These are phyloP conservation scores for Diplocarpon mali DNA, from an alignment of 2,329 filamentous ascomycete genomes.

Conservation along the genomic window DNA sequence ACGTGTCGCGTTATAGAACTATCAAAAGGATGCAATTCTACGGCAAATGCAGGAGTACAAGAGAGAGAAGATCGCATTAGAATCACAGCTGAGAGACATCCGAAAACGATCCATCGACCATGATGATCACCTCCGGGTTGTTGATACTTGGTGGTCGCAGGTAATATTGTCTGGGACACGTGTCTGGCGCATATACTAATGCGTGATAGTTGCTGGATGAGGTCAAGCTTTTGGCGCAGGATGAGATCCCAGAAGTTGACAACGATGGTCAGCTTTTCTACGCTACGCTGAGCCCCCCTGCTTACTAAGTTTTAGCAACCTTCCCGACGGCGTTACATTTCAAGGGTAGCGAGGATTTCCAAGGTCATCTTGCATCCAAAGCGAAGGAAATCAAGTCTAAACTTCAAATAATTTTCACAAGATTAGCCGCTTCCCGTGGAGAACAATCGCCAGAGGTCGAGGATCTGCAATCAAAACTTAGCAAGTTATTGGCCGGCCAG, in stretches of 20 bases:
- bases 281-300: background rate
- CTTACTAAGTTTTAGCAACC: conserved; percentile 33
- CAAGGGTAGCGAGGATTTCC: conserved; percentile 59
- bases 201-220: conserved; percentile 47
- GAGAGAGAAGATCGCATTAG: conserved; percentile 72
- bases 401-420: conserved; percentile 56
- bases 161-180: conserved; percentile 37
- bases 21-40: conserved; percentile 91
- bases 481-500: conserved; percentile 64
- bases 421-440: conserved; percentile 40
- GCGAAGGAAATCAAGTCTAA: conserved; percentile 66
- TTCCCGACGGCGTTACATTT: conserved; percentile 50
- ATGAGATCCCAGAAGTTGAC: conserved; percentile 34
- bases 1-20: conserved; percentile 46
- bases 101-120: conserved; percentile 70
- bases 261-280: conserved; percentile 27
- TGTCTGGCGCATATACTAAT: conserved; percentile 4
- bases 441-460: conserved; percentile 55
- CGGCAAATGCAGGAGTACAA: conserved; percentile 98
- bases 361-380: conserved; percentile 67
- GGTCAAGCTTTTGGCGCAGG: conserved; percentile 46
- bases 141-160: conserved; percentile 93
- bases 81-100: conserved; percentile 70
- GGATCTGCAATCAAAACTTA: conserved; percentile 64
- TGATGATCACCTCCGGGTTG: conserved; percentile 82